These are phyloP conservation scores for Mycena albidolilacea DNA, from an alignment of 768 basidiomycete genomes.

Conservation along the genomic window DNA sequence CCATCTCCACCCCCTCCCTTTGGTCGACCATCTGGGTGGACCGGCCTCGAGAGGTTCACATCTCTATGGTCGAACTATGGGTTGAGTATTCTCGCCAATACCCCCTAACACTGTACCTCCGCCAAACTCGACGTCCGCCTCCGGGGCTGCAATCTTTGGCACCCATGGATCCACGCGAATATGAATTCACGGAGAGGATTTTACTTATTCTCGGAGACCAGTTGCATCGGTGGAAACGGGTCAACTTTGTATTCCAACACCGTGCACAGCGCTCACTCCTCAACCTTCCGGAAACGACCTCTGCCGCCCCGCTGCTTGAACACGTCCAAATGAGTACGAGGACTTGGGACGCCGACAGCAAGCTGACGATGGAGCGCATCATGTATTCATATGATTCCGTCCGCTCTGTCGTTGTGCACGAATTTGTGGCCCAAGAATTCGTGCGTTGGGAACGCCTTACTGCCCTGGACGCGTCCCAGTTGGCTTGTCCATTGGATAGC, in stretches of 20 bases:
- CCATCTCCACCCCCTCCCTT: slow-evolving; percentile 40
- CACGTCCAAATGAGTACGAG: slow-evolving; percentile 32
- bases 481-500: slow-evolving; percentile 17
- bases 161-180: slow-evolving; percentile 21
- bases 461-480: slow-evolving; percentile 24
- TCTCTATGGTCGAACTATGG: slow-evolving; percentile 38
- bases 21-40: slow-evolving; percentile 44
- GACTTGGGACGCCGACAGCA: slow-evolving; percentile 24
- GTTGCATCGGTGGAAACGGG: slow-evolving; percentile 35
- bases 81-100: slow-evolving; percentile 27
- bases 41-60: slow-evolving; percentile 32
- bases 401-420: slow-evolving; percentile 33
- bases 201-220: slow-evolving; percentile 21
- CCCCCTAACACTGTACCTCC: slow-evolving; percentile 33
- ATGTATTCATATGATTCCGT: slow-evolving; percentile 32
- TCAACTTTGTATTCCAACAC: slow-evolving; percentile 34
- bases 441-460: slow-evolving; percentile 33
- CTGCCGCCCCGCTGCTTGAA: slow-evolving; percentile 32
- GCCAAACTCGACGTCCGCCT: slow-evolving; percentile 25
- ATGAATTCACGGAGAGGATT: slow-evolving; percentile 36
- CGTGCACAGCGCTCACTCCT: slow-evolving; percentile 22
- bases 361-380: slow-evolving; percentile 20
- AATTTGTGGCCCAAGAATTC: slow-evolving; percentile 22
- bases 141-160: slow-evolving; percentile 12
- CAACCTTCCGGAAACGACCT: slow-evolving; percentile 9